Base-by-base conservation (phyloP, 306 rosid genomes). In the Acacia confusa region DNA sequence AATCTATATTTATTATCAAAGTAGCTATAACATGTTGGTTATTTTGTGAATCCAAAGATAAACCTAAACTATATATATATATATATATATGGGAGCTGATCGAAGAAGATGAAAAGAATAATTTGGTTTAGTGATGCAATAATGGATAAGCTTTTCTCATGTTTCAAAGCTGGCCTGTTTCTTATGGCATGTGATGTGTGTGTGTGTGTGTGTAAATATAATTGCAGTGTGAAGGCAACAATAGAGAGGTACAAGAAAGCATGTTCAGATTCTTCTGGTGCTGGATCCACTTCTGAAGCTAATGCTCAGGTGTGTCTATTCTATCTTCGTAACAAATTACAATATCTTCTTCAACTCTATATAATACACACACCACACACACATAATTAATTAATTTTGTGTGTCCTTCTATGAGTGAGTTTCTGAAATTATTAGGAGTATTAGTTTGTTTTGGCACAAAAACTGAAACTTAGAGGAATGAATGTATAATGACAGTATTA, bases 211-310 rank as follows among this genome's bases (percentile, higher is more conserved):
- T 32, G 3, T 32, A 32, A 2, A 14, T 0, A 44, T 11, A 14
- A 64, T 82, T 77, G 83, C 87, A 95, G 97, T 61, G 98, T 92
- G 12, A 91, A 87, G 82, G 90, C 83, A 41, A 90, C 97, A 32
- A 90, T 95, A 86, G 97, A 89, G 22, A 92, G 97, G 90, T 95
- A 95, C 94, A 95, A 92, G 87, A 92, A 91, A 82, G 95, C 95
- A 44, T 78, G 81, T 27, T 85, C 97, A 34, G 97, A 91, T 88
- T 58, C 97, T 11, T 78, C 94, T 24, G 83, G 78, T 84, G 69
- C 78, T 44, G 90, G 88, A 16, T 88, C 94, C 14, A 76, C 90
- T 82, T 87, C 97, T 25, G 98, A 92, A 89, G 84, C 87, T 78
- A 93, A 90, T 78, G 83, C 90, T 82, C 97, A 95, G 97, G 99